Evolutionary conservation across 768 basidiomycete genomes (phyloP), one percentile per base, ranked within the genome.

Genomic region (Serendipita vermifera): DNA sequence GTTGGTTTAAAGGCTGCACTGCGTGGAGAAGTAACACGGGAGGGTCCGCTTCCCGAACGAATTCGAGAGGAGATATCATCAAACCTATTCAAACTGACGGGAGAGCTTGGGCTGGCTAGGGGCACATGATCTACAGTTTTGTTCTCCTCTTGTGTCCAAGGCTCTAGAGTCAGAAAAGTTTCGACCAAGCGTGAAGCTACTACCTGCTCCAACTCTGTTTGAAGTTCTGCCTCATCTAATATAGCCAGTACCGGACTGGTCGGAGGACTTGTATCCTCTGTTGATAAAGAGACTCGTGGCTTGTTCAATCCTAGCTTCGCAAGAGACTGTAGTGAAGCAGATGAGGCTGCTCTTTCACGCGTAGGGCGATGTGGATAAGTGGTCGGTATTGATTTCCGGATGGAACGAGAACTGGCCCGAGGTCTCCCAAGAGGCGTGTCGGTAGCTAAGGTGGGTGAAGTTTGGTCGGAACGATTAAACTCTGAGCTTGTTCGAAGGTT

Each of bases 171-270:
- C 38, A 88, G 66, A 62, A 87, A 86, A 0, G 87, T 86, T 67
- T 88, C 85, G 22, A 89, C 81, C 29, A 90, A 71, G 46, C 87
- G 79, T 32, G 86, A 82, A 55, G 72, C 70, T 9, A 90, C 74
- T 13, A 87, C 76, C 61, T 75, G 82, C 70, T 89, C 85, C 40
- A 89, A 70, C 5, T 73, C 76, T 27, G 69, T 68, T 64, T 89
- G 87, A n/a, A 27, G 29, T 29, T 51, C 46, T 51, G 24, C 7
- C n/a, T 51, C 27, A 15, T 24, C 27, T n/a, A n/a, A 5, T n/a
- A 15, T 20, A 29, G 24, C 46, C 61, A 85, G 79, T 26, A 31
- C 17, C 5, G 46, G 46, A n/a, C 46, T 51, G 27, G 27, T 7
- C 26, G 46, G 46, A 9, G 24, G 7, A 9, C 26, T 31, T 29